A percentile compares a stretch with the other conserved stretches of the same genome.
phyloP scores from a whole-genome alignment of 2,329 filamentous ascomycete species.

The Penicillium verrucosum region DNA sequence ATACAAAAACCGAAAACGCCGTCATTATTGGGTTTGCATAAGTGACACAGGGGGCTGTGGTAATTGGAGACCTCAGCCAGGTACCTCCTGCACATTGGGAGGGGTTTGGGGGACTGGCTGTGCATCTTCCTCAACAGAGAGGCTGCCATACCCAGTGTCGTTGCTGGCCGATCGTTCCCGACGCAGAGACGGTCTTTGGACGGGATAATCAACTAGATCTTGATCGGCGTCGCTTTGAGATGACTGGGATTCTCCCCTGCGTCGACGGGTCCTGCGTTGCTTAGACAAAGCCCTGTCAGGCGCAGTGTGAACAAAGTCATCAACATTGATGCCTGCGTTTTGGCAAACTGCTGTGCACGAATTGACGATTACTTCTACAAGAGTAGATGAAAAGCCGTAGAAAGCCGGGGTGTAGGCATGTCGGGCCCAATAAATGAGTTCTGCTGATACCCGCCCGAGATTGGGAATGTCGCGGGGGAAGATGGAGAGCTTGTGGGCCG shows the following conservation, averaged over 20 bases:
- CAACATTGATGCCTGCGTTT: conserved; percentile 35
- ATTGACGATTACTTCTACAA: conserved; percentile 39
- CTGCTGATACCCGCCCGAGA: conserved; percentile 38
- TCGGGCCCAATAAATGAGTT: conserved; percentile 45
- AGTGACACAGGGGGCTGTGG: neutral
- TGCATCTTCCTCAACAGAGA: conserved; percentile 23
- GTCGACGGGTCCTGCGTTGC: conserved; percentile 22
- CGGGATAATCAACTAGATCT: conserved; percentile 5
- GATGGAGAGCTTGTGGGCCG: conserved; percentile 10
- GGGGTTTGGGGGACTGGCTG: conserved; percentile 5
- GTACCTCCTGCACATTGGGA: conserved; percentile 9
- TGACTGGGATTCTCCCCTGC: conserved; percentile 13
- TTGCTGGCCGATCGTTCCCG: conserved; percentile 36
- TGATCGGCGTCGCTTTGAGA: conserved; percentile 21
- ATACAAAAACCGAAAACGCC: conserved; percentile 15
- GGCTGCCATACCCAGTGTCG: conserved; percentile 42
- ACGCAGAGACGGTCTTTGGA: conserved; percentile 9
- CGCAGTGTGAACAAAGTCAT: conserved; percentile 28
- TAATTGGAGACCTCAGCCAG: neutral
- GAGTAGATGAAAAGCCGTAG: conserved; percentile 39
- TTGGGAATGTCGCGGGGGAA: conserved; percentile 30
- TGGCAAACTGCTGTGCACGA: conserved; percentile 38
- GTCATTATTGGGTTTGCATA: conserved; percentile 1
- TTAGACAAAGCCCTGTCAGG: conserved; percentile 23
- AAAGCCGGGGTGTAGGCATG: conserved; percentile 45